Evolutionary conservation across 2,329 filamentous ascomycete species (phyloP).

Genomic region (Phoma sp.): DNA sequence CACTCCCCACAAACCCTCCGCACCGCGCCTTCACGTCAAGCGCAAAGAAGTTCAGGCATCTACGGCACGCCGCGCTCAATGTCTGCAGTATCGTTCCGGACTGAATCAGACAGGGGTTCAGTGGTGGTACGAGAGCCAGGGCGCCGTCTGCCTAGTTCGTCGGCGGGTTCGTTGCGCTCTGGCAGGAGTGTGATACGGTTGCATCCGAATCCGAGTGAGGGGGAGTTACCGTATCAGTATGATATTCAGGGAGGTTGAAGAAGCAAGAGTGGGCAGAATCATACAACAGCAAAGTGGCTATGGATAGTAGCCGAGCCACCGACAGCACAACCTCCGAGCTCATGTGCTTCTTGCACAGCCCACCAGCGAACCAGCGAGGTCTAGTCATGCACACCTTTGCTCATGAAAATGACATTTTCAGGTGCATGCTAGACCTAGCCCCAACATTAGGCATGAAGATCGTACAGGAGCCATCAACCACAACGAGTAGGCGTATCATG

Average conservation of each 20-base stretch:
- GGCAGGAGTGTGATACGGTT: constrained; percentile 38
- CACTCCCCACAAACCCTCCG: constrained; percentile 39
- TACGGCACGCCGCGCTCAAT: constrained; percentile 34
- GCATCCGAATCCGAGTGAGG: constrained; percentile 31
- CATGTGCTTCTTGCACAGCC: no score
- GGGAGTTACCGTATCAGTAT: constrained; percentile 46
- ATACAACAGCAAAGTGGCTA: no score
- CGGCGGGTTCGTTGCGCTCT: constrained; percentile 39
- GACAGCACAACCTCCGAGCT: no score
- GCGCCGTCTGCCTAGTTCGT: constrained; percentile 41
- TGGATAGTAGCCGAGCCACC: no score
- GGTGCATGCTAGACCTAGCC: no score
- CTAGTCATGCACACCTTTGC: no score
- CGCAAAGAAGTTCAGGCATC: constrained; percentile 29
- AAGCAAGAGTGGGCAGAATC: neutral
- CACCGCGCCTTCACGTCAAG: constrained; percentile 39
- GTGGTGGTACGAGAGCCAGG: constrained; percentile 29
- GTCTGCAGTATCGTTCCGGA: constrained; percentile 32
- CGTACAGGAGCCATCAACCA: neutral
- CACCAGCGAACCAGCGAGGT: neutral
- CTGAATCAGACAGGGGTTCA: constrained; percentile 35
- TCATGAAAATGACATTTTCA: no score
- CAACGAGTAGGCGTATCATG: neutral
- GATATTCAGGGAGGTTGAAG: constrained; percentile 31
- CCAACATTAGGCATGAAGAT: neutral